Conservation (phyloP, 1,284 basidiomycete species). For the Malassezia nana region DNA sequence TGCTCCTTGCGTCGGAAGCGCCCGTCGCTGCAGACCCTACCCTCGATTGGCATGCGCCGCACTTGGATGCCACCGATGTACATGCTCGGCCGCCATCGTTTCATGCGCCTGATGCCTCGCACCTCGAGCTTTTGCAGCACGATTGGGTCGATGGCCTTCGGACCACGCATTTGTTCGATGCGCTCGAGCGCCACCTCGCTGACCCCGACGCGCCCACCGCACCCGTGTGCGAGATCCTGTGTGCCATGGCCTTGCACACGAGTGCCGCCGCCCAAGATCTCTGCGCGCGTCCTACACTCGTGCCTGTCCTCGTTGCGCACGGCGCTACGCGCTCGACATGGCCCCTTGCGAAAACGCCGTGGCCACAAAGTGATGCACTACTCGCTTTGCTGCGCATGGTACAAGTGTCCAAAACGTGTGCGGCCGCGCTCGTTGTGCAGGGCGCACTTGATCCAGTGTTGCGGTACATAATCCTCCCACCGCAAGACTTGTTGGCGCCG, state of each 20-base stretch:
- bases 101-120: conserved; percentile 8
- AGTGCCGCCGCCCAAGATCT: background rate
- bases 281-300: background rate
- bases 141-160: conserved; percentile 11
- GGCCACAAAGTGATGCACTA: conserved; percentile 50
- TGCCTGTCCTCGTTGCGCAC: conserved; percentile 6
- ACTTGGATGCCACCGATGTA: background rate
- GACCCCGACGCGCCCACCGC: background rate
- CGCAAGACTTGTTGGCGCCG: conserved; percentile 33
- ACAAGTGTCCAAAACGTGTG: conserved; percentile 60
- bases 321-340: conserved; percentile 4
- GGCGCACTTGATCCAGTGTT: conserved; percentile 59
- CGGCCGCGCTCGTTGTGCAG: conserved; percentile 55
- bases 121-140: conserved; percentile 13
- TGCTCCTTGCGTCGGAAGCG: background rate
- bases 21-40: conserved; percentile 13
- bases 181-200: background rate
- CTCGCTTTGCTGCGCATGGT: conserved; percentile 58
- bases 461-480: conserved; percentile 62
- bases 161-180: background rate
- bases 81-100: background rate
- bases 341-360: conserved; percentile 2
- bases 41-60: conserved; percentile 15
- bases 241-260: conserved; percentile 3
- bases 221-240: background rate